Conservation (phyloP, 495 filamentous ascomycete genomes). For the Echria macrotheca region DNA sequence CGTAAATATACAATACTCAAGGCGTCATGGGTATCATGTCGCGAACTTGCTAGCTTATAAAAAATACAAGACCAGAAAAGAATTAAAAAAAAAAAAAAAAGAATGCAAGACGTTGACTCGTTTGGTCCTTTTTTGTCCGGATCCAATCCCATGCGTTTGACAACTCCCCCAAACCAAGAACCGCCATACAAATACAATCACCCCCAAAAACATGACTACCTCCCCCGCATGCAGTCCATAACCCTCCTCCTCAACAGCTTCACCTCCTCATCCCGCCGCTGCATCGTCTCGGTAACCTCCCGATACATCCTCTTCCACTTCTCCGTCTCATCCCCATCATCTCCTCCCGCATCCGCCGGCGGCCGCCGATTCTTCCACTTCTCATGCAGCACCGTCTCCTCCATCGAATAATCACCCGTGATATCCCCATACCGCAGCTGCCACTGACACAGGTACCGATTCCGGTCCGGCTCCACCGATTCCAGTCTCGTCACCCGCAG, state of each 20-base stretch:
- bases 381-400: conserved; percentile 39
- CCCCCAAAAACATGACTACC: neutral
- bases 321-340: conserved; percentile 9
- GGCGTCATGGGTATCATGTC: no score
- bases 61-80: no score
- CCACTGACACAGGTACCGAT: conserved; percentile 41
- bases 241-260: conserved; percentile 22
- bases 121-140: neutral
- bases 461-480: conserved; percentile 21
- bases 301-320: conserved; percentile 36
- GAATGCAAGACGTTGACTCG: no score
- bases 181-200: no score
- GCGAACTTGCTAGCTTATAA: no score
- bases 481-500: conserved; percentile 33
- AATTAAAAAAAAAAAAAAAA: no score
- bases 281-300: conserved; percentile 28
- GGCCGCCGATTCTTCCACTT: conserved; percentile 27
- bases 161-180: neutral
- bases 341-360: conserved; percentile 10
- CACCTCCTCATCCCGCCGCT: conserved; percentile 27
- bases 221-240: conserved; percentile 16
- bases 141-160: neutral
- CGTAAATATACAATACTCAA: no score
- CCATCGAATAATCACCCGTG: conserved; percentile 40
- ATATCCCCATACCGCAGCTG: conserved; percentile 41